Evolutionary conservation across 75 land plant species (phyloP).

Genomic region (Adiantum capillusveneris): DNA sequence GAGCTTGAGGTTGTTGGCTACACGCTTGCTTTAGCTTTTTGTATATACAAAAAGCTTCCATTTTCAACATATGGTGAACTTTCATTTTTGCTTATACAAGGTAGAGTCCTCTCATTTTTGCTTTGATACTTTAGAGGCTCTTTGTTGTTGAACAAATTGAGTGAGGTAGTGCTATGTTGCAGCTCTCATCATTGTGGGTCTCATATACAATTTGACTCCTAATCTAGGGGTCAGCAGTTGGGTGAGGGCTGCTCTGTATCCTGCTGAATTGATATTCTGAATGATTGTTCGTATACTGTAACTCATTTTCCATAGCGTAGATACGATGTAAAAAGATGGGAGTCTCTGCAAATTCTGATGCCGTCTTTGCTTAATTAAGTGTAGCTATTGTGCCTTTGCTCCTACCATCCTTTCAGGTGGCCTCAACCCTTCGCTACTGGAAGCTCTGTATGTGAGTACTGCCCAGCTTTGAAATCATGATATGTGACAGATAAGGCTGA

Average conservation of each 20-base stretch:
- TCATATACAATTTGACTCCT: conserved; percentile 67
- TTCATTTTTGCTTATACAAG: conserved; percentile 71
- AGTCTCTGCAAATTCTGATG: too few species aligned
- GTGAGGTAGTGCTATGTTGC: conserved; percentile 18
- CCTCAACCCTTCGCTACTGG: conserved; percentile 67
- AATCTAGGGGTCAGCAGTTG: conserved; percentile 37
- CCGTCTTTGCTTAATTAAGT: background rate
- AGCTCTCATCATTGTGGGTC: conserved; percentile 66
- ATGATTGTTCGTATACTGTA: too few species aligned
- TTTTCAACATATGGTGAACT: conserved; percentile 95
- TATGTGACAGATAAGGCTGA: too few species aligned
- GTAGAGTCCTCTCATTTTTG: conserved; percentile 14
- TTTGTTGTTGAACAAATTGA: background rate
- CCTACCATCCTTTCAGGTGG: conserved; percentile 81
- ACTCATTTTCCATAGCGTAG: too few species aligned
- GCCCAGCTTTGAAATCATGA: too few species aligned
- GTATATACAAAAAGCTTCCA: conserved; percentile 71
- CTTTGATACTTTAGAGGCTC: background rate
- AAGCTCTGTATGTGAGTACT: conserved; percentile 80
- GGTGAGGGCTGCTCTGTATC: conserved; percentile 74
- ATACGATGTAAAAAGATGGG: too few species aligned
- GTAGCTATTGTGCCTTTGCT: conserved; percentile 86
- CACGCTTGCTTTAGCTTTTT: conserved; percentile 88
- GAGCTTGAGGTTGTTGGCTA: conserved; percentile 94
- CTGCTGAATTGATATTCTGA: conserved; percentile 23